Conservation (phyloP, 1,284 basidiomycete species). For the Fomitopsis palustris region DNA sequence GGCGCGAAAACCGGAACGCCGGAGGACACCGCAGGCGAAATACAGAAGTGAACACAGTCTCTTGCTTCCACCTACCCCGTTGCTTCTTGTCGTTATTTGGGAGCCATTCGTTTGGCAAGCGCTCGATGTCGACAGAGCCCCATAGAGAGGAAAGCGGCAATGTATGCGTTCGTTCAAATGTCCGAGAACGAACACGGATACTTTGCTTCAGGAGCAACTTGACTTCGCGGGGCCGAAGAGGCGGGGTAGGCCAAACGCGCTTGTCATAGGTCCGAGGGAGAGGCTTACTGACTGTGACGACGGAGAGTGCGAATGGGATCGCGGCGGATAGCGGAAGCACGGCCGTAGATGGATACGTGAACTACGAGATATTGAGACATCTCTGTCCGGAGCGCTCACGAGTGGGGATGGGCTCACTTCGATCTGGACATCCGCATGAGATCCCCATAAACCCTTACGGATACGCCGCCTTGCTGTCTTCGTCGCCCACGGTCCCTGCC, state of each 20-base stretch:
- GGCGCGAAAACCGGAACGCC: neutral
- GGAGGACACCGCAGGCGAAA: neutral
- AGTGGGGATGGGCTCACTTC: neutral
- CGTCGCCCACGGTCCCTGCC: neutral
- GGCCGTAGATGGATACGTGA: slow-evolving; percentile 2
- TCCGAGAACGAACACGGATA: neutral
- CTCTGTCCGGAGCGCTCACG: neutral
- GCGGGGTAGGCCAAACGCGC: slow-evolving; percentile 15
- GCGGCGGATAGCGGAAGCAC: slow-evolving; percentile 14
- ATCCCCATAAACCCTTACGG: neutral
- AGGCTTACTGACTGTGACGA: slow-evolving; percentile 16
- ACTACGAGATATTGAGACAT: neutral
- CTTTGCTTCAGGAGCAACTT: slow-evolving; percentile 9
- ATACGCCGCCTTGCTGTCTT: neutral
- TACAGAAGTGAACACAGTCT: neutral
- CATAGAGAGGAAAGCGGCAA: neutral
- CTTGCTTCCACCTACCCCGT: slow-evolving; percentile 3
- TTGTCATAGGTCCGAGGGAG: slow-evolving; percentile 9
- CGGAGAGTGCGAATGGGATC: slow-evolving; percentile 15
- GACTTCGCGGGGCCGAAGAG: slow-evolving; percentile 9
- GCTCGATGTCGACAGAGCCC: neutral
- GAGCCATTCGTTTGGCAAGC: slow-evolving; percentile 13
- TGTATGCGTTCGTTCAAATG: neutral
- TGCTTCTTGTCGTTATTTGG: slow-evolving; percentile 7
- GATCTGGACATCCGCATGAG: neutral